phyloP scores from a whole-genome alignment of 2,329 filamentous ascomycete genomes.

The Aspergillus sp. region DNA sequence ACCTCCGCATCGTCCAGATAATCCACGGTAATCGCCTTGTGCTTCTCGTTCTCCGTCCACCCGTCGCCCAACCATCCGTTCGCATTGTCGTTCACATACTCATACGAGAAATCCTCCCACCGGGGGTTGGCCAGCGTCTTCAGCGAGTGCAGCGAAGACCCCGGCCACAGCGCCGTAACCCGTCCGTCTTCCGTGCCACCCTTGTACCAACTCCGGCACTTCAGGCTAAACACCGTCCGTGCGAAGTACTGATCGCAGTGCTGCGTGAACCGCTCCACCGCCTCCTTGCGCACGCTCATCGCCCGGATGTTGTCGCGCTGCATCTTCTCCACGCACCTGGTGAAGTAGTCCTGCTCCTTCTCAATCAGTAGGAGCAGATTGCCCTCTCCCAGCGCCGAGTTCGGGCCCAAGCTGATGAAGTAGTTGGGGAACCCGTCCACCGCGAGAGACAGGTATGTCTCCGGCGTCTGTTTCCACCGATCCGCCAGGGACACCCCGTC shows the following conservation, averaged over 20 bases:
- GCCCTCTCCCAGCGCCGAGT: slow-evolving; percentile 31
- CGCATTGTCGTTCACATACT: slow-evolving; percentile 33
- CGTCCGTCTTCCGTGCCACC: slow-evolving; percentile 29
- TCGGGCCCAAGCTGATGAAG: slow-evolving; percentile 33
- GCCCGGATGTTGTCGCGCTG: slow-evolving; percentile 33
- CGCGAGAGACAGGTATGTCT: slow-evolving; percentile 35
- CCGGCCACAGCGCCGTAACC: slow-evolving; percentile 35
- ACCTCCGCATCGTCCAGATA: slow-evolving; percentile 36
- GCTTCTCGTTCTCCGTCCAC: slow-evolving; percentile 33
- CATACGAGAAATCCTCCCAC: slow-evolving; percentile 40
- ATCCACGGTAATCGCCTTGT: slow-evolving; percentile 29
- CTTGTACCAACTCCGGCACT: slow-evolving; percentile 41
- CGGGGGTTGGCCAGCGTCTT: slow-evolving; percentile 32
- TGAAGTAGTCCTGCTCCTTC: slow-evolving; percentile 32
- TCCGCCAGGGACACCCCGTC: slow-evolving; percentile 25
- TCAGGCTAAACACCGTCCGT: slow-evolving; percentile 31
- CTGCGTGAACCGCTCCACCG: slow-evolving; percentile 26
- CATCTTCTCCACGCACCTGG: slow-evolving; percentile 32
- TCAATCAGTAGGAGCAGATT: slow-evolving; percentile 35
- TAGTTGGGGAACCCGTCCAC: slow-evolving; percentile 35
- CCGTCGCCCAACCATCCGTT: slow-evolving; percentile 34
- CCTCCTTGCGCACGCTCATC: slow-evolving; percentile 23
- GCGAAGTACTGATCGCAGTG: slow-evolving; percentile 36
- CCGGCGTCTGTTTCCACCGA: slow-evolving; percentile 30
- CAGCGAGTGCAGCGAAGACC: slow-evolving; percentile 37